A percentile compares a stretch with the other conserved stretches of the same genome.
Evolutionary conservation across 257 asterid genomes (phyloP).

Genomic region (Solanum chaucha): DNA sequence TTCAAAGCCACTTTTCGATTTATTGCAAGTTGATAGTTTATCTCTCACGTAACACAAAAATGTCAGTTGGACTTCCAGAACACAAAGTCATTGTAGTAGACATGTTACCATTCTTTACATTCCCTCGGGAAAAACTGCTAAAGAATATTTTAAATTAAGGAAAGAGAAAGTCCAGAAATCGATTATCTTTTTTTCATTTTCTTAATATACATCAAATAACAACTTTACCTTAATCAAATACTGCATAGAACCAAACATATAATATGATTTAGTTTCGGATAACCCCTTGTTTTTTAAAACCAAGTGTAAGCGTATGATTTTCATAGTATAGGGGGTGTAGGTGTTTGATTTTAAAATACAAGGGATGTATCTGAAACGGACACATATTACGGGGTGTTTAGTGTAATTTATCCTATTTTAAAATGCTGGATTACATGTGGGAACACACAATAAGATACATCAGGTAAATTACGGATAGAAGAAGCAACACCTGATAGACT

Average conservation of each 20-base stretch:
- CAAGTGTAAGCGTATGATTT: neutral
- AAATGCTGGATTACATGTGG: neutral
- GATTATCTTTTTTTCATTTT: neutral
- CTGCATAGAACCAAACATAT: neutral
- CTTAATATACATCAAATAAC: neutral
- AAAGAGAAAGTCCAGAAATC: neutral
- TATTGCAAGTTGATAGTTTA: neutral
- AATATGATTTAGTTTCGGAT: neutral
- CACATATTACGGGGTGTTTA: neutral
- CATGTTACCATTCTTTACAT: neutral
- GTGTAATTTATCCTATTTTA: neutral
- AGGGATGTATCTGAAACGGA: neutral
- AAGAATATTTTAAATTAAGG: neutral
- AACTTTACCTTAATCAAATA: neutral
- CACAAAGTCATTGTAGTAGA: neutral
- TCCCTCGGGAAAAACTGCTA: neutral
- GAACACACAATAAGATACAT: neutral
- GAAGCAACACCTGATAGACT: constrained; percentile 50
- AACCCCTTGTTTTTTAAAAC: neutral
- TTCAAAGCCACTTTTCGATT: neutral
- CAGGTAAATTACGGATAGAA: neutral
- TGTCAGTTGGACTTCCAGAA: neutral
- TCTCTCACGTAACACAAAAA: neutral
- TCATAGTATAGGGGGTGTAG: neutral
- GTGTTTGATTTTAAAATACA: neutral